These are phyloP conservation scores for Globisporangium canariense DNA, from an alignment of 352 stramenopile genomes.

Conservation along the genomic window DNA sequence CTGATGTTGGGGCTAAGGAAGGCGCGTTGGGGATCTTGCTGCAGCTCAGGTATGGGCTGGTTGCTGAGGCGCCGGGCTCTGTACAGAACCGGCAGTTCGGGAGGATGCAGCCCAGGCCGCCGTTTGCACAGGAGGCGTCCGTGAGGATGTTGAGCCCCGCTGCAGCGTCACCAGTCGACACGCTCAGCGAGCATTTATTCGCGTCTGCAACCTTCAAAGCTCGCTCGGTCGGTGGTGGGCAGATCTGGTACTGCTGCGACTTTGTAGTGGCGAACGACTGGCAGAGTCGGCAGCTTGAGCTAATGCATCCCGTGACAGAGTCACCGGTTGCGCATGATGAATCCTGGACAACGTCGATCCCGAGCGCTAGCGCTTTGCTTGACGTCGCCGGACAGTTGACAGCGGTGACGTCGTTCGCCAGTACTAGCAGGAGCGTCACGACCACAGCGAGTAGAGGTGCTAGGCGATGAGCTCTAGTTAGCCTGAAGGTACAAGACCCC, in stretches of 20 bases:
- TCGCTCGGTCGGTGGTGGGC: background rate
- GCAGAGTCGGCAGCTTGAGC: conserved; percentile 1
- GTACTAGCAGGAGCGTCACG: background rate
- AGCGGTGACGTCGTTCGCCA: background rate
- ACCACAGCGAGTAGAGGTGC: background rate
- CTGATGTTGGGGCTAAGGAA: background rate
- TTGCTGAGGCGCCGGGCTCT: conserved; percentile 23
- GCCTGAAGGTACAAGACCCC: background rate
- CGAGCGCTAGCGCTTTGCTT: background rate
- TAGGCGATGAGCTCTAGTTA: background rate
- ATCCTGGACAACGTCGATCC: background rate
- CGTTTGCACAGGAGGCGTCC: conserved; percentile 12
- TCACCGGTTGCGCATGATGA: background rate
- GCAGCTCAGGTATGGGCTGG: conserved; percentile 27
- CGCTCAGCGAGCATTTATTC: conserved; percentile 8
- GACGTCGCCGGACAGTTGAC: conserved; percentile 1
- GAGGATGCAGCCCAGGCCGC: conserved; percentile 15
- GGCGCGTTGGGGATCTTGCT: background rate
- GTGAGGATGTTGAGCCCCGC: conserved; percentile 20
- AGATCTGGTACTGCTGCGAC: conserved; percentile 6
- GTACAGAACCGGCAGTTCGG: conserved; percentile 33
- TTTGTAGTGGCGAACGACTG: background rate
- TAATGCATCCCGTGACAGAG: conserved; percentile 4
- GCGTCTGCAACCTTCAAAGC: background rate
- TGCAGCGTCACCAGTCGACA: conserved; percentile 7